phyloP scores from a whole-genome alignment of 2,329 filamentous ascomycete genomes.

The Cercospora sp. region DNA sequence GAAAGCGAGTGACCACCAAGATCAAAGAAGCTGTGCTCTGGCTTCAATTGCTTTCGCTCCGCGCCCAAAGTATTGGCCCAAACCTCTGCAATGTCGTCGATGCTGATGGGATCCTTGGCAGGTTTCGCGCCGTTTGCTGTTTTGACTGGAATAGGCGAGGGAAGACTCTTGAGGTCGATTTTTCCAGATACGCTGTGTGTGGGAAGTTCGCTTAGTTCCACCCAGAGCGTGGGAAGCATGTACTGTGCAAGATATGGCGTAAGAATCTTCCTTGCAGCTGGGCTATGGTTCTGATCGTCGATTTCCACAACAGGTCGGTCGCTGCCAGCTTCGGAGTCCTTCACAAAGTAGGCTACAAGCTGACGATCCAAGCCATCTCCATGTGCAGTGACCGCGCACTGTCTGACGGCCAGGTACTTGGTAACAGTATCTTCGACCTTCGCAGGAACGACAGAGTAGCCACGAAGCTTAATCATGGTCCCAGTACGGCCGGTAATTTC shows the following conservation, averaged over 20 bases:
- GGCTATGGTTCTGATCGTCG: constrained; percentile 70
- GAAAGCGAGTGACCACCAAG: constrained; percentile 76
- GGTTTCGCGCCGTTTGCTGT: constrained; percentile 18
- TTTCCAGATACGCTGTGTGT: constrained; percentile 80
- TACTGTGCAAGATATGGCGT: constrained; percentile 72
- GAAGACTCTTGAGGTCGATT: constrained; percentile 70
- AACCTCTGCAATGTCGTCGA: constrained; percentile 67
- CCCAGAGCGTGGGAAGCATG: constrained; percentile 80
- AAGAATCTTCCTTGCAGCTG: constrained; percentile 65
- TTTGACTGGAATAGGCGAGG: constrained; percentile 60
- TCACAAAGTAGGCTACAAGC: constrained; percentile 74
- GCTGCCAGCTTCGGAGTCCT: constrained; percentile 60
- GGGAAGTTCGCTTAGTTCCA: constrained; percentile 68
- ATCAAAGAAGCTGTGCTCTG: constrained; percentile 77
- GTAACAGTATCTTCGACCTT: constrained; percentile 74
- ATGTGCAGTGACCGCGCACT: constrained; percentile 71
- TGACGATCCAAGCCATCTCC: constrained; percentile 75
- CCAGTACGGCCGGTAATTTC: constrained; percentile 77
- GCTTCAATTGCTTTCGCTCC: constrained; percentile 61
- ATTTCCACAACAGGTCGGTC: constrained; percentile 65
- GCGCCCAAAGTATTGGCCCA: constrained; percentile 72
- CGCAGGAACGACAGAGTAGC: constrained; percentile 74
- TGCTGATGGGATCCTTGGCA: constrained; percentile 59
- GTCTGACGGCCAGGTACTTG: constrained; percentile 67
- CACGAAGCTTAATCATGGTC: constrained; percentile 78